These are phyloP conservation scores for Oryza coarctata DNA, from an alignment of 176 grass and related monocot genomes.

Conservation along the genomic window DNA sequence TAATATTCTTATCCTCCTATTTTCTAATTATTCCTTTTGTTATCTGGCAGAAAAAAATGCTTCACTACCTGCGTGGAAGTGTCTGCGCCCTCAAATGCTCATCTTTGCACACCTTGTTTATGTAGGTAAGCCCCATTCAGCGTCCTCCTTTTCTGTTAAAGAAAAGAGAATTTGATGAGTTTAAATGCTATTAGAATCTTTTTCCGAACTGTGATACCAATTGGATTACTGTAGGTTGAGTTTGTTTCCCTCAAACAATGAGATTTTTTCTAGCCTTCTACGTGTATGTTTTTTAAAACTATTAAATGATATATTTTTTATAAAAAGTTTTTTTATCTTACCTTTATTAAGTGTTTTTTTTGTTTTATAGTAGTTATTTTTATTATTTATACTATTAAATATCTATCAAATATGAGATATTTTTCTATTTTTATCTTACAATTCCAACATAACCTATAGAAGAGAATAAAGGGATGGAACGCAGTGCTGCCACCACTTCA, in stretches of 20 bases:
- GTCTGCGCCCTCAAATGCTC: constrained; percentile 21
- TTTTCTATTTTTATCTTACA: no score
- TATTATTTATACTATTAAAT: no score
- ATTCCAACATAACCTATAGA: no score
- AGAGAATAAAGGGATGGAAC: constrained; percentile 51
- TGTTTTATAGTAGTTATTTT: no score
- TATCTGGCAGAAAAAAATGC: constrained; percentile 32
- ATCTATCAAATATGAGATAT: no score
- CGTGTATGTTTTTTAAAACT: no score
- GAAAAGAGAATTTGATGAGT: constrained; percentile 43
- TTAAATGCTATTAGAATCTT: constrained; percentile 49
- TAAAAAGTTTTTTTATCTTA: no score
- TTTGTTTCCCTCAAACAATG: no score
- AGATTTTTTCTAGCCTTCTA: no score
- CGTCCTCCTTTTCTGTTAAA: constrained; percentile 40
- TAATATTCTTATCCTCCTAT: constrained; percentile 35
- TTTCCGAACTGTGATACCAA: constrained; percentile 32
- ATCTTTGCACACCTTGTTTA: constrained; percentile 22
- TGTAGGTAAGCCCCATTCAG: constrained; percentile 27
- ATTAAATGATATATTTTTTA: no score
- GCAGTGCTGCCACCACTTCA: constrained; percentile 39
- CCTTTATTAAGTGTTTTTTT: constrained; percentile 49
- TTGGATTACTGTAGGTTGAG: no score
- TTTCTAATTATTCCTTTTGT: constrained; percentile 8
- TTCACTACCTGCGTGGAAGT: constrained; percentile 24